phyloP scores from a whole-genome alignment of 495 filamentous ascomycete species.

The Mycothermus thermophilus region DNA sequence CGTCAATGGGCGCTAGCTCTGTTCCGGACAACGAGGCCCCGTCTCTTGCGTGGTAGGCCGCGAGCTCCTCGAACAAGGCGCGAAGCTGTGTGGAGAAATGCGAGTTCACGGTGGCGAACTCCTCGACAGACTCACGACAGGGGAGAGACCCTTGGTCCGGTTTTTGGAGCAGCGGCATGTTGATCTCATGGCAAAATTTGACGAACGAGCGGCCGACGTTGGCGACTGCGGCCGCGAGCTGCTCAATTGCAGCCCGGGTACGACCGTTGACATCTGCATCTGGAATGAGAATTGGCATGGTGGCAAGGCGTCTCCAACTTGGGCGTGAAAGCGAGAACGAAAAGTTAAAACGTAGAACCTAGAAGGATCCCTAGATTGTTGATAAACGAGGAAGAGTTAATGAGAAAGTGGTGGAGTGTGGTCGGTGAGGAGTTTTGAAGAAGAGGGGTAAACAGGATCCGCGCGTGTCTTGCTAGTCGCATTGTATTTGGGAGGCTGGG shows the following conservation, averaged over 20 bases:
- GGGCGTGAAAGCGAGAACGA: too few relatives aligned
- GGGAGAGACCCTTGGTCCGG: not conserved
- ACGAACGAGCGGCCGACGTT: slow-evolving; percentile 1
- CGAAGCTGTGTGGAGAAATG: slow-evolving; percentile 1
- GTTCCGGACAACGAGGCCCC: too few relatives aligned
- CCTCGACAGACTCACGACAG: not conserved
- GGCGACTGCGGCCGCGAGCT: slow-evolving; percentile 1
- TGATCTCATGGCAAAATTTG: not conserved
- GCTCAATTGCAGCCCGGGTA: slow-evolving; percentile 1
- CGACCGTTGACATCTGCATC: slow-evolving; percentile 3
- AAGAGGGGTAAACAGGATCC: too few relatives aligned
- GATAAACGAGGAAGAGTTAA: too few relatives aligned
- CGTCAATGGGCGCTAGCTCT: too few relatives aligned
- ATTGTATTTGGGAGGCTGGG: too few relatives aligned
- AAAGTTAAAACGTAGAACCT: too few relatives aligned
- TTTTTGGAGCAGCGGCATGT: slow-evolving; percentile 1
- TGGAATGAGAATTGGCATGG: slow-evolving; percentile 3
- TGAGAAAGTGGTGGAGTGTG: too few relatives aligned
- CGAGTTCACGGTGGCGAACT: not conserved
- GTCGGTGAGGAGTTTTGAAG: too few relatives aligned
- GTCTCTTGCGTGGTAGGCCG: slow-evolving; percentile 1
- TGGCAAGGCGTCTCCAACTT: too few relatives aligned
- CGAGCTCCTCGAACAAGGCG: slow-evolving; percentile 1
- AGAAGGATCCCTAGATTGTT: too few relatives aligned
- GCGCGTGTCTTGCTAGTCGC: too few relatives aligned